These are phyloP conservation scores for Inga leiocalycina DNA, from an alignment of 306 rosid genomes.

Conservation along the genomic window DNA sequence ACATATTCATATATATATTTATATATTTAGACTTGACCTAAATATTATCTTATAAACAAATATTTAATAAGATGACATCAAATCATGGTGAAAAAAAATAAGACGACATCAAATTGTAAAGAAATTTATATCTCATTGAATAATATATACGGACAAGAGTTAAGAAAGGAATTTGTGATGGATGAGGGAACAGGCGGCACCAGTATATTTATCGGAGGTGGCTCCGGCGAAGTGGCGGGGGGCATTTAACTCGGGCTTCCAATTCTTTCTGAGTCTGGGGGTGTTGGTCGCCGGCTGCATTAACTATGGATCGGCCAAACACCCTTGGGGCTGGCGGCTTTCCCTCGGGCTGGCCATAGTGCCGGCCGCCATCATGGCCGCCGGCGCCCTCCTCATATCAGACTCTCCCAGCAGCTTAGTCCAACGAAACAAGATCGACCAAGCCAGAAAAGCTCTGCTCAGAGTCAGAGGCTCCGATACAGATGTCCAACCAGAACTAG, in stretches of 20 bases:
- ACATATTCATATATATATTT: too few relatives aligned
- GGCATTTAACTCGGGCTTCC: slow-evolving; percentile 52
- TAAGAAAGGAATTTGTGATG: neutral
- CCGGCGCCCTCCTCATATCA: slow-evolving; percentile 47
- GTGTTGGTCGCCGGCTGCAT: slow-evolving; percentile 49
- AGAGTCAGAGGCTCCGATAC: slow-evolving; percentile 42
- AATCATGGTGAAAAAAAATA: too few relatives aligned
- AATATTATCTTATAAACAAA: too few relatives aligned
- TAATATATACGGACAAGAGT: neutral
- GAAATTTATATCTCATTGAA: neutral
- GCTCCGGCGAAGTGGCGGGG: slow-evolving; percentile 57
- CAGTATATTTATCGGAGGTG: slow-evolving; percentile 61
- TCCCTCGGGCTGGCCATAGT: slow-evolving; percentile 60
- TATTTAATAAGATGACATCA: too few relatives aligned
- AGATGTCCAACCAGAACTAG: slow-evolving; percentile 49
- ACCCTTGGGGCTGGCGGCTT: slow-evolving; percentile 57
- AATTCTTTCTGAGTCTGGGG: slow-evolving; percentile 54
- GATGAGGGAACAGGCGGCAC: slow-evolving; percentile 47
- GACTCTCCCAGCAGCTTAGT: slow-evolving; percentile 68
- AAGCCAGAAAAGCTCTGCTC: slow-evolving; percentile 44
- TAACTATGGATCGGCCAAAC: slow-evolving; percentile 48
- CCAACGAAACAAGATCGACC: slow-evolving; percentile 42
- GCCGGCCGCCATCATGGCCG: slow-evolving; percentile 50
- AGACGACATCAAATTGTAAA: neutral
- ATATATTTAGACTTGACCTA: too few relatives aligned